Percentiles rank a stretch among this genome's conserved stretches.
Evolutionary conservation across 2,329 filamentous ascomycete species (phyloP).

Genomic region (Hypoxylon sp.): DNA sequence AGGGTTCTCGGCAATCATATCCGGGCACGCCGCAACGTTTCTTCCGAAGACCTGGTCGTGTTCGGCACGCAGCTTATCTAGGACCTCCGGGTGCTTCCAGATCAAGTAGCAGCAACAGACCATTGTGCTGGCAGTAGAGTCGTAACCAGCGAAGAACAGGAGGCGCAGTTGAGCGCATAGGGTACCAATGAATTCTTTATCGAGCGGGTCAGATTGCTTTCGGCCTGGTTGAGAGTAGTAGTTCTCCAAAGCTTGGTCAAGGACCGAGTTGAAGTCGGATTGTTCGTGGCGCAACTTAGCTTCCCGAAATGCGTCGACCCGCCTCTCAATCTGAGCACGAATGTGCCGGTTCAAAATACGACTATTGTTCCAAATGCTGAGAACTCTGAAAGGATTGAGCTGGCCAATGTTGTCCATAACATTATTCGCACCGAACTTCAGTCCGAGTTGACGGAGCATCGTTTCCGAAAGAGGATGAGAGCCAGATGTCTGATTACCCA

Average conservation of each 20-base stretch:
- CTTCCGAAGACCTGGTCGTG: constrained; percentile 66
- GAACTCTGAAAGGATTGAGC: constrained; percentile 51
- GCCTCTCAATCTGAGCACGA: constrained; percentile 48
- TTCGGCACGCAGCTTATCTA: constrained; percentile 58
- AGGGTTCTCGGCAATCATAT: constrained; percentile 59
- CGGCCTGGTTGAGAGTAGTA: constrained; percentile 51
- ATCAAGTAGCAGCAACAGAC: constrained; percentile 52
- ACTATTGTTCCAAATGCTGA: constrained; percentile 54
- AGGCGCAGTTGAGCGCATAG: constrained; percentile 54
- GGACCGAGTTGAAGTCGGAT: constrained; percentile 50
- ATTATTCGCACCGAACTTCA: constrained; percentile 51
- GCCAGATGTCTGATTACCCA: constrained; percentile 52
- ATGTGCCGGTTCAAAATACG: constrained; percentile 53
- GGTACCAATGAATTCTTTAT: constrained; percentile 51
- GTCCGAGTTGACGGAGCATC: constrained; percentile 50
- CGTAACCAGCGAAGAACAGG: constrained; percentile 59
- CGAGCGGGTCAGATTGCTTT: constrained; percentile 42
- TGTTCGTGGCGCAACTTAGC: constrained; percentile 45
- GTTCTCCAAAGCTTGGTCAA: constrained; percentile 54
- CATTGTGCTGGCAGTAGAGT: constrained; percentile 57
- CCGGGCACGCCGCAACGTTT: constrained; percentile 57
- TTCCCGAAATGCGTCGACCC: constrained; percentile 45
- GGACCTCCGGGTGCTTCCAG: constrained; percentile 51
- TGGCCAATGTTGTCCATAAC: constrained; percentile 49
- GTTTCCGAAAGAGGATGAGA: constrained; percentile 53